phyloP scores from a whole-genome alignment of 768 basidiomycete species.

The Naganishia randhawae region DNA sequence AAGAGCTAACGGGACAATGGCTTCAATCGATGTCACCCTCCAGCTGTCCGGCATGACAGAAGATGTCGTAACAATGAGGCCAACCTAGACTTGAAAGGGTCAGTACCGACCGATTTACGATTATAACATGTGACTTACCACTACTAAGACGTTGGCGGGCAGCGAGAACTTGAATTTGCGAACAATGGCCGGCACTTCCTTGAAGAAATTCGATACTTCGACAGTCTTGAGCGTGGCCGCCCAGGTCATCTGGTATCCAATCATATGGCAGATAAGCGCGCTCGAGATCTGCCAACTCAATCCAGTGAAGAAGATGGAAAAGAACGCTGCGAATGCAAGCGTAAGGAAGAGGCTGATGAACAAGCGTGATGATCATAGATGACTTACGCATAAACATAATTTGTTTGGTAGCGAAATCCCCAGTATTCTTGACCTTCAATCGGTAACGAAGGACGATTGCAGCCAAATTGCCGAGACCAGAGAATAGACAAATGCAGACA shows the following conservation, averaged over 20 bases:
- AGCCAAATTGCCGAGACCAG: slow-evolving; percentile 64
- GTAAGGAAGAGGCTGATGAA: neutral
- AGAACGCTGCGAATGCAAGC: slow-evolving; percentile 56
- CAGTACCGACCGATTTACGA: neutral
- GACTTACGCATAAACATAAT: slow-evolving; percentile 64
- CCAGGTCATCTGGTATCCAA: slow-evolving; percentile 66
- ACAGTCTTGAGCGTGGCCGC: slow-evolving; percentile 79
- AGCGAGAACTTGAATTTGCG: slow-evolving; percentile 68
- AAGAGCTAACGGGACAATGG: slow-evolving; percentile 69
- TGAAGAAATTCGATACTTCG: slow-evolving; percentile 82
- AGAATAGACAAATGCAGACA: slow-evolving; percentile 52
- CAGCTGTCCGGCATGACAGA: slow-evolving; percentile 62
- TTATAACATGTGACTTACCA: slow-evolving; percentile 27
- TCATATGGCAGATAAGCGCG: slow-evolving; percentile 59
- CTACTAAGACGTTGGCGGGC: slow-evolving; percentile 54
- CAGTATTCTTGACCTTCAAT: slow-evolving; percentile 31
- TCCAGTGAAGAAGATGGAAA: slow-evolving; percentile 59
- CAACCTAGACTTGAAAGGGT: slow-evolving; percentile 40
- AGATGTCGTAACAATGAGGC: slow-evolving; percentile 60
- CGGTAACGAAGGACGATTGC: slow-evolving; percentile 45
- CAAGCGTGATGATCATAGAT: slow-evolving; percentile 33
- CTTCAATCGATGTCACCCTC: slow-evolving; percentile 68
- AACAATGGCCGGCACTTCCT: slow-evolving; percentile 78
- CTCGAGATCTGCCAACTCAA: slow-evolving; percentile 66
- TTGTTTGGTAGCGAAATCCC: slow-evolving; percentile 38